Conservation (phyloP, 1,284 basidiomycete genomes). For the Pseudozyma sp. region DNA sequence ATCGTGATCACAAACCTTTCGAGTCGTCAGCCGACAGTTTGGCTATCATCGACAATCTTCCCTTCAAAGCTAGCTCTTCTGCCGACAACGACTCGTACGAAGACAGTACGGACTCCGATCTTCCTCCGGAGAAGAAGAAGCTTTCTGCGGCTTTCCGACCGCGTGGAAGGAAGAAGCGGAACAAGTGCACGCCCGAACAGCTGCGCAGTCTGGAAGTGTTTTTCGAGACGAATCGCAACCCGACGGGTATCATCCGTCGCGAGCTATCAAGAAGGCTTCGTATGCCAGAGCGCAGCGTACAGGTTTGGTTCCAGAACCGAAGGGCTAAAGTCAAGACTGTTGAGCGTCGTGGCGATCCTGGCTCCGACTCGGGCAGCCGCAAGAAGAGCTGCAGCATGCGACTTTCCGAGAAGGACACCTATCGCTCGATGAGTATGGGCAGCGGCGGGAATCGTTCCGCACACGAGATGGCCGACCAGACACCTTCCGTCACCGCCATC, state of each 20-base stretch:
- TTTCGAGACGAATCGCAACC: slow-evolving; percentile 59
- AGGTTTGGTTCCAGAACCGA: slow-evolving; percentile 62
- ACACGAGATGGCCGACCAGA: slow-evolving; percentile 13
- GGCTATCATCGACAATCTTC: slow-evolving; percentile 34
- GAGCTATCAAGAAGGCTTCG: slow-evolving; percentile 50
- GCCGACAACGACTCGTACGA: slow-evolving; percentile 45
- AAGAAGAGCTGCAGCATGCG: slow-evolving; percentile 37
- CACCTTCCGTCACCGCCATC: slow-evolving; percentile 45
- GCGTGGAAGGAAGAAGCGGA: slow-evolving; percentile 53
- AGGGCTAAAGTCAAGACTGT: slow-evolving; percentile 54
- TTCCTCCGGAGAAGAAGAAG: slow-evolving; percentile 46
- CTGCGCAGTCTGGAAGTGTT: slow-evolving; percentile 54
- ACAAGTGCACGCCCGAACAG: slow-evolving; percentile 61
- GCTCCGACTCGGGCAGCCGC: slow-evolving; percentile 8
- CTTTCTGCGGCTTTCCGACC: slow-evolving; percentile 45
- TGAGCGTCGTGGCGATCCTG: slow-evolving; percentile 36
- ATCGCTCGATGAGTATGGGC: slow-evolving; percentile 1
- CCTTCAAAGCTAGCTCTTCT: slow-evolving; percentile 24
- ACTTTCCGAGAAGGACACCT: slow-evolving; percentile 22
- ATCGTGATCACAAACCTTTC: slow-evolving; percentile 14
- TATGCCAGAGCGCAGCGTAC: slow-evolving; percentile 61
- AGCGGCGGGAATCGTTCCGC: background rate
- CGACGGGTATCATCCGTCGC: slow-evolving; percentile 48
- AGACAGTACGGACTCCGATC: slow-evolving; percentile 46
- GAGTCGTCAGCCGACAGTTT: slow-evolving; percentile 18